These are phyloP conservation scores for Neonectria magnoliae DNA, from an alignment of 2,329 filamentous ascomycete species.

Conservation along the genomic window DNA sequence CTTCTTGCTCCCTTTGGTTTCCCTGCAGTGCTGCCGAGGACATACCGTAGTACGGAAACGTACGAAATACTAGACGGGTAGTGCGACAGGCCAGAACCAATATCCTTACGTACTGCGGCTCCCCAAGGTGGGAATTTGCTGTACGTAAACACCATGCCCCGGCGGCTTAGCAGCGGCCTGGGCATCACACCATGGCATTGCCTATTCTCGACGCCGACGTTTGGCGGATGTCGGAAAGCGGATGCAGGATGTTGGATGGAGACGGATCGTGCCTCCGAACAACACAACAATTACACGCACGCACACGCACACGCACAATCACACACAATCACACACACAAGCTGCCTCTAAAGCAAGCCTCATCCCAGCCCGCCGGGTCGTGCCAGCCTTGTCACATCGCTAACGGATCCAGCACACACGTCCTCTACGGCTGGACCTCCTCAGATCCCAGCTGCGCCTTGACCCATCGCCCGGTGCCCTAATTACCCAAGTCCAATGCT, in stretches of 20 bases:
- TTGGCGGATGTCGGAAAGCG: not conserved
- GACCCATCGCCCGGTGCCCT: constrained; percentile 6
- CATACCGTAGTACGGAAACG: not conserved
- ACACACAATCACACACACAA: constrained; percentile 1
- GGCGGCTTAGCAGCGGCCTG: not conserved
- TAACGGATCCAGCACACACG: constrained; percentile 7
- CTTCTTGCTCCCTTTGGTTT: not conserved
- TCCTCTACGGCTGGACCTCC: not conserved
- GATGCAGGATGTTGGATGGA: not conserved
- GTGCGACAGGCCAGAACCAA: constrained; percentile 5
- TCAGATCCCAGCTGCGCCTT: constrained; percentile 7
- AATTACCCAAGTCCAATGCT: not conserved
- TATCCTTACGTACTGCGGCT: constrained; percentile 21
- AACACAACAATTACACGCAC: not conserved
- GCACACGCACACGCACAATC: too few species aligned
- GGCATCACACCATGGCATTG: constrained; percentile 10
- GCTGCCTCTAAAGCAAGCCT: constrained; percentile 10
- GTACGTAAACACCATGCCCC: constrained; percentile 19
- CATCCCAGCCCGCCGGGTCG: constrained; percentile 19
- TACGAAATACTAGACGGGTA: constrained; percentile 1
- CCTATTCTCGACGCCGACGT: not conserved
- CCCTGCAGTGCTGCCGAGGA: not conserved
- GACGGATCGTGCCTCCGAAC: not conserved
- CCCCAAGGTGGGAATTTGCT: constrained; percentile 3
- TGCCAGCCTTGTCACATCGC: constrained; percentile 14